Base-by-base conservation (phyloP, 2,329 filamentous ascomycete genomes). In the Lachnellula arida region DNA sequence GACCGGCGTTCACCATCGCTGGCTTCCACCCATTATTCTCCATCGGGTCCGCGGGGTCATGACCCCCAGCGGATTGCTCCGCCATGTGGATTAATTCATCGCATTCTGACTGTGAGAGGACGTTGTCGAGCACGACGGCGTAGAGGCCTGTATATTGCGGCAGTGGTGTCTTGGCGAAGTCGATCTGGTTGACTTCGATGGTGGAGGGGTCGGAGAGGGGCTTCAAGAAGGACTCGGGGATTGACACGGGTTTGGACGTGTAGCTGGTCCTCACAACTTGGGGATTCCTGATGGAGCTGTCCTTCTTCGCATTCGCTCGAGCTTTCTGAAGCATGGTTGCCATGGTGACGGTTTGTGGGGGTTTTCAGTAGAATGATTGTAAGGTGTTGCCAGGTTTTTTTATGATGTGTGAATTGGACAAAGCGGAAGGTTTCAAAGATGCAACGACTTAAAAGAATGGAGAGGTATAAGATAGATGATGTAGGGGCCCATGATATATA, bases 1-100 rank as follows among this genome's bases (percentile, higher is more conserved):
- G 70, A 5, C 87, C 87, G 23, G 82, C 69, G 66, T 87, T 87
- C 57, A 92, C 77, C 70, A 89, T 77, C 0, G 89, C 89, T 2
- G 82, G 81, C 49, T 78, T 75, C 89, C 89, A 93, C 1, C 74
- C 70, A 57, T 65, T 72, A 56, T 67, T 57, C 7, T 61, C 54
- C 2, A 48, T 49, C n/a, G 46, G 46, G 9, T 48, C 50, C 4
- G 51, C 19, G 14, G 56, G 55, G 17, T 34, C 44, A 49, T 67
- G 80, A 5, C 78, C 75, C 51, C 74, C 76, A 15, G 79, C 70
- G 4, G 60, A 63, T 55, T 54, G 49, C 66, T 84, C 81, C 9
- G 79, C 79, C 5, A 82, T 71, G 11, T 57, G 23, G 4, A 81
- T 60, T 0, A 90, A 74, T 34, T 76, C 65, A 0, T 71, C 67